A percentile compares a stretch with the other conserved stretches of the same genome.
These are phyloP conservation scores for Cryptosporidium sp. DNA, from an alignment of 169 alveolate species.

Conservation along the genomic window DNA sequence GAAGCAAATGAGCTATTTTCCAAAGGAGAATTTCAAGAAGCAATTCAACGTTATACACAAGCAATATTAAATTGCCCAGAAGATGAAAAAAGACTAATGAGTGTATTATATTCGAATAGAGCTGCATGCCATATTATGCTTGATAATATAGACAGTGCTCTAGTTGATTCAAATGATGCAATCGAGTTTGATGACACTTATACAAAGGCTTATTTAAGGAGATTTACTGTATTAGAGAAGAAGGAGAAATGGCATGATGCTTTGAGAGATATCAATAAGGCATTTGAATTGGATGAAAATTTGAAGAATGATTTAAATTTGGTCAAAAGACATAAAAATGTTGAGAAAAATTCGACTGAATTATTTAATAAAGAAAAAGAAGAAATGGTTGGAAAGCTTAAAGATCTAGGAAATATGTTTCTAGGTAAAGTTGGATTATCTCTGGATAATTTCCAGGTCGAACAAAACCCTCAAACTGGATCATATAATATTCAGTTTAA, in stretches of 20 bases:
- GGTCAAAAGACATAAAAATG: conserved; percentile 25
- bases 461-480: conserved; percentile 92
- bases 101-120: conserved; percentile 83
- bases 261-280: conserved; percentile 86
- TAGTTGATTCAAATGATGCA: conserved; percentile 85
- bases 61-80: conserved; percentile 57
- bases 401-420: conserved; percentile 92
- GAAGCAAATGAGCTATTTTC: conserved; percentile 67
- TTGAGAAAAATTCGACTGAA: conserved; percentile 82
- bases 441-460: conserved; percentile 93
- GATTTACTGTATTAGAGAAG: conserved; percentile 87
- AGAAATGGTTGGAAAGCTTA: conserved; percentile 93
- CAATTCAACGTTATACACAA: conserved; percentile 59
- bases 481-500: conserved; percentile 92
- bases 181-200: conserved; percentile 79
- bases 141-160: conserved; percentile 82
- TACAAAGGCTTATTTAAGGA: conserved; percentile 84
- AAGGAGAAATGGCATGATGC: conserved; percentile 89
- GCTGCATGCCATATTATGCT: conserved; percentile 88
- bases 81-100: conserved; percentile 78
- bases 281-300: conserved; percentile 83
- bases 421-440: conserved; percentile 95
- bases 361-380: conserved; percentile 90
- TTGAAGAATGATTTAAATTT: conserved; percentile 33
- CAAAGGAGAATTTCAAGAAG: conserved; percentile 40